These are phyloP conservation scores for Fraxinus quadrangulata DNA, from an alignment of 257 asterid species.

Conservation along the genomic window DNA sequence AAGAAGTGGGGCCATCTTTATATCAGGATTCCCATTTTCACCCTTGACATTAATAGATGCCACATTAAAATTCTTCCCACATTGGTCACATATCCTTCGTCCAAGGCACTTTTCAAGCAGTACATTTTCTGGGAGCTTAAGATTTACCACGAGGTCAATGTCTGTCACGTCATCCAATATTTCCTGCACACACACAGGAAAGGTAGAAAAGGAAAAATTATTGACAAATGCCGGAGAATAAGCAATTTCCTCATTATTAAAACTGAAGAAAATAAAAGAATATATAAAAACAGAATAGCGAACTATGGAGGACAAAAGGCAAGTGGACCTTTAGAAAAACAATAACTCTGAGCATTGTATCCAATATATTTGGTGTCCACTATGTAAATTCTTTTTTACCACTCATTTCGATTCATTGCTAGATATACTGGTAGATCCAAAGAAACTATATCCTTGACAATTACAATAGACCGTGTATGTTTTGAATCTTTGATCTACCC, in stretches of 20 bases:
- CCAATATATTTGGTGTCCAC: not conserved
- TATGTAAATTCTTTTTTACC: no score
- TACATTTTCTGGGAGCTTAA: conserved; percentile 88
- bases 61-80: conserved; percentile 75
- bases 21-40: conserved; percentile 84
- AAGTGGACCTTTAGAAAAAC: not conserved
- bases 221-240: conserved; percentile 15
- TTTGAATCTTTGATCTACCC: no score
- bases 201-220: not conserved
- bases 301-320: not conserved
- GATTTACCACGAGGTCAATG: conserved; percentile 88
- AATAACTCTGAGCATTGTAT: not conserved
- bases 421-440: no score
- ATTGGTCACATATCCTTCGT: conserved; percentile 80
- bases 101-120: conserved; percentile 92
- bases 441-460: no score
- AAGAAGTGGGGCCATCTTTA: conserved; percentile 77
- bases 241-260: not conserved
- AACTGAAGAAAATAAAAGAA: not conserved
- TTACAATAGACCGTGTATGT: not conserved
- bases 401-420: no score
- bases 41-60: conserved; percentile 31
- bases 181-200: conserved; percentile 49
- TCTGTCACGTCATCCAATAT: conserved; percentile 83
- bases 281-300: not conserved